phyloP scores from a whole-genome alignment of 345 rosid genomes.

The Punica granatum region DNA sequence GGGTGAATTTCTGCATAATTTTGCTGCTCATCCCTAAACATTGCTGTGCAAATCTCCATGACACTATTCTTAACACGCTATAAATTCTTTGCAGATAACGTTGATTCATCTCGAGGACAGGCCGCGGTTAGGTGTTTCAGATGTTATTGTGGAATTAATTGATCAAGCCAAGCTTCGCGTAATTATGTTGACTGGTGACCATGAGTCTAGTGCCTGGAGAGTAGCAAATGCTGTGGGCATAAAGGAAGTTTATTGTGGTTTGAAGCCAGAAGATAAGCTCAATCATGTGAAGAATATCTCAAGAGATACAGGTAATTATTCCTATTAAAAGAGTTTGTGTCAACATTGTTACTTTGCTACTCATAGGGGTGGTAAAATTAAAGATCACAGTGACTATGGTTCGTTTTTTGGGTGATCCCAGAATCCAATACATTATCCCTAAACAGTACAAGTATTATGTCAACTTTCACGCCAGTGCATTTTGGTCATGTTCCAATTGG shows the following conservation, averaged over 20 bases:
- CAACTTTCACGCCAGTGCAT: not conserved
- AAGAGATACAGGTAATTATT: slow-evolving; percentile 61
- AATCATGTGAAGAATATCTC: slow-evolving; percentile 67
- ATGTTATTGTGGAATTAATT: slow-evolving; percentile 57
- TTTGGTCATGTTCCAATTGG: not conserved
- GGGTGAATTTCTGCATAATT: not conserved
- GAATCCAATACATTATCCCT: no score
- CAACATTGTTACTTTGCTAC: not conserved
- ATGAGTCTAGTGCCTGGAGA: slow-evolving; percentile 89
- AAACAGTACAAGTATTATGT: not conserved
- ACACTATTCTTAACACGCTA: not conserved
- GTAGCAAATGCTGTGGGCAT: slow-evolving; percentile 89
- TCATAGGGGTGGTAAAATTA: not conserved
- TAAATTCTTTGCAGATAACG: slow-evolving; percentile 44
- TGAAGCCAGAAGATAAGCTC: slow-evolving; percentile 93
- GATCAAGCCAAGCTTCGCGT: slow-evolving; percentile 54
- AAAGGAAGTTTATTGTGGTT: slow-evolving; percentile 64
- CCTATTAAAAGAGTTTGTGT: not conserved
- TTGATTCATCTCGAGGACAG: slow-evolving; percentile 95
- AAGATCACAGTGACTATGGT: not conserved
- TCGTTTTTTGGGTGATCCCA: not conserved
- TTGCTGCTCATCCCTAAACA: not conserved
- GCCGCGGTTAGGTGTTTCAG: slow-evolving; percentile 78
- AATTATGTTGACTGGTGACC: slow-evolving; percentile 97
- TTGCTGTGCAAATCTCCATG: not conserved